phyloP scores from a whole-genome alignment of 169 alveolate species.

The Plasmodium gaboni region DNA sequence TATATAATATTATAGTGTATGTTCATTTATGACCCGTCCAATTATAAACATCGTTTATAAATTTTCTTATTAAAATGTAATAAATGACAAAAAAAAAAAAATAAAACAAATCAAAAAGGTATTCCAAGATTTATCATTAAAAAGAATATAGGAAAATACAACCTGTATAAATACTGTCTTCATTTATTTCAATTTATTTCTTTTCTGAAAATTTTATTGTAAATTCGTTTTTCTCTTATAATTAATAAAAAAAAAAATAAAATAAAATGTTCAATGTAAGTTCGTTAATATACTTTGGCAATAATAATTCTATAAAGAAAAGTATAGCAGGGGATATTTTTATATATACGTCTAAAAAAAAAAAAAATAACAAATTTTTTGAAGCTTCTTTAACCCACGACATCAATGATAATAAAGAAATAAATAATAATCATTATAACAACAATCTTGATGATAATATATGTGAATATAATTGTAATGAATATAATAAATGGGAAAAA shows the following conservation, averaged over 20 bases:
- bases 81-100: too few relatives aligned
- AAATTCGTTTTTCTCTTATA: background rate
- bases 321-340: constrained; percentile 28
- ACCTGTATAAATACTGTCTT: background rate
- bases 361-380: constrained; percentile 28
- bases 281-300: constrained; percentile 52
- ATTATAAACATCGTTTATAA: too few relatives aligned
- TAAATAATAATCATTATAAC: constrained; percentile 7
- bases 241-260: background rate
- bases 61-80: too few relatives aligned
- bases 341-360: constrained; percentile 51
- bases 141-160: too few relatives aligned
- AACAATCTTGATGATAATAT: background rate
- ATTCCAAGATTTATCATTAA: too few relatives aligned
- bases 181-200: background rate
- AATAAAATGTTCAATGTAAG: constrained; percentile 49
- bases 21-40: too few relatives aligned
- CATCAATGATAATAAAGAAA: constrained; percentile 1
- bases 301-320: constrained; percentile 9
- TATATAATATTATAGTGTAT: background rate
- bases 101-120: too few relatives aligned
- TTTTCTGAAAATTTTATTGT: background rate
- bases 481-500: constrained; percentile 38
- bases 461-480: background rate
- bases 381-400: background rate